Evolutionary conservation across 140 eudicot species (phyloP).

Genomic region (Ambrosia hybrid): DNA sequence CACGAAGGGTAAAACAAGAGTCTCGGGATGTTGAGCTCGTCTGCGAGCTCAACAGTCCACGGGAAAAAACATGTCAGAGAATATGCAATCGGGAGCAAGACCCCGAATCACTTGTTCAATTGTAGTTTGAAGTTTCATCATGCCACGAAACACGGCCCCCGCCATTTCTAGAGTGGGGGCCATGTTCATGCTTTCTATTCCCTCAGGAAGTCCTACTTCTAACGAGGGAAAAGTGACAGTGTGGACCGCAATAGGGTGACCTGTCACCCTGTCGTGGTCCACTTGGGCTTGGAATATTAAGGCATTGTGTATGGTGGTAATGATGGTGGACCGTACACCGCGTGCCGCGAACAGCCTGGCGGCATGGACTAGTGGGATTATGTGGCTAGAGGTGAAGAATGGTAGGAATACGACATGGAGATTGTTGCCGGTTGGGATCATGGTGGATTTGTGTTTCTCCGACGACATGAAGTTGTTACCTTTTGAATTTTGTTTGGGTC

Average conservation of each 20-base stretch:
- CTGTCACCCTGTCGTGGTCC: constrained; percentile 18
- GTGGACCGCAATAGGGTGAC: constrained; percentile 31
- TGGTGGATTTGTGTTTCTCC: not conserved
- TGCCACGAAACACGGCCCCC: constrained; percentile 1
- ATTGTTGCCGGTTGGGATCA: not conserved
- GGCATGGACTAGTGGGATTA: constrained; percentile 44
- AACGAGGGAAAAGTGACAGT: constrained; percentile 36
- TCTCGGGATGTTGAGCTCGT: constrained; percentile 47
- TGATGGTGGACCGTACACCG: constrained; percentile 45
- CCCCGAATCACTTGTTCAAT: constrained; percentile 29
- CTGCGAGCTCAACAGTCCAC: constrained; percentile 54
- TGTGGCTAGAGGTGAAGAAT: constrained; percentile 37
- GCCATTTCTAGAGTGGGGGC: constrained; percentile 7
- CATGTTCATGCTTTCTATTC: constrained; percentile 34
- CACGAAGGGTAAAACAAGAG: constrained; percentile 38
- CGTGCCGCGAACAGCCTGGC: constrained; percentile 45
- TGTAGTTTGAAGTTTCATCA: constrained; percentile 28
- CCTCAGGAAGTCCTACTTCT: constrained; percentile 46
- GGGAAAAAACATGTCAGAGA: constrained; percentile 56
- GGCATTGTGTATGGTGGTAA: constrained; percentile 52
- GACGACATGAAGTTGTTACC: too few species aligned
- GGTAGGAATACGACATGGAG: constrained; percentile 55
- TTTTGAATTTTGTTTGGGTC: too few species aligned
- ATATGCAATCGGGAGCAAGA: constrained; percentile 39
- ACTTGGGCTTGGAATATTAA: constrained; percentile 23